Conservation (phyloP, 805 yeast genomes). For the Ascoidea tarda region DNA sequence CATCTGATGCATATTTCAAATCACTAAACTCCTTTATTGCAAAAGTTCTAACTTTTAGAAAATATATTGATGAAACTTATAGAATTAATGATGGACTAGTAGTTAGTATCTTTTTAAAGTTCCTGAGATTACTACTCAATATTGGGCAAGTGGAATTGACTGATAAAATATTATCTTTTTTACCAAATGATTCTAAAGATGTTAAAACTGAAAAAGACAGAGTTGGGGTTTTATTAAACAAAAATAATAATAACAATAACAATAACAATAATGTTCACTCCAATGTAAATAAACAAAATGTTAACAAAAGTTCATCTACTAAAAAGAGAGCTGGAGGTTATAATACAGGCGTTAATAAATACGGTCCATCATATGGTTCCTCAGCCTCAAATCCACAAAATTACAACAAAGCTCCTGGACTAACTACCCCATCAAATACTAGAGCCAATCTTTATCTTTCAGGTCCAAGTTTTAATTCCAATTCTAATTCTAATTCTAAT, state of each 20-base stretch:
- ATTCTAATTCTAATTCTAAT: background rate
- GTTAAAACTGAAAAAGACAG: slow-evolving; percentile 69
- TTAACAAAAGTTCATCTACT: too few species aligned
- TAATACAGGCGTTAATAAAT: too few species aligned
- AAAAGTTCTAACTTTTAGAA: slow-evolving; percentile 62
- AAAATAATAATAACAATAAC: background rate
- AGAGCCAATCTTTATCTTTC: background rate
- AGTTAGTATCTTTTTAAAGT: slow-evolving; percentile 55
- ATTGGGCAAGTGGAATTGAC: slow-evolving; percentile 81
- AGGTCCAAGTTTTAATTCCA: slow-evolving; percentile 1
- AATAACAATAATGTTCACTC: slow-evolving; percentile 2
- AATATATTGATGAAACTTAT: background rate
- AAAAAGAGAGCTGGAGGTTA: too few species aligned
- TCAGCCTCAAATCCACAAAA: too few species aligned
- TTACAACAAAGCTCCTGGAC: too few species aligned
- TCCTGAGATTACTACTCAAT: slow-evolving; percentile 64
- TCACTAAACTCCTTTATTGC: slow-evolving; percentile 74
- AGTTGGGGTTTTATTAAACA: slow-evolving; percentile 6
- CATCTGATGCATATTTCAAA: slow-evolving; percentile 73
- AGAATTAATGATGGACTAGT: background rate
- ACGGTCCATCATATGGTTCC: too few species aligned
- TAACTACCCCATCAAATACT: background rate
- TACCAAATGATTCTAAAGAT: slow-evolving; percentile 65
- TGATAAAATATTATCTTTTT: slow-evolving; percentile 43
- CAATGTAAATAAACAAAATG: too few species aligned